Evolutionary conservation across 768 basidiomycete species (phyloP).

Genomic region (Leccinellum rugosiceps): DNA sequence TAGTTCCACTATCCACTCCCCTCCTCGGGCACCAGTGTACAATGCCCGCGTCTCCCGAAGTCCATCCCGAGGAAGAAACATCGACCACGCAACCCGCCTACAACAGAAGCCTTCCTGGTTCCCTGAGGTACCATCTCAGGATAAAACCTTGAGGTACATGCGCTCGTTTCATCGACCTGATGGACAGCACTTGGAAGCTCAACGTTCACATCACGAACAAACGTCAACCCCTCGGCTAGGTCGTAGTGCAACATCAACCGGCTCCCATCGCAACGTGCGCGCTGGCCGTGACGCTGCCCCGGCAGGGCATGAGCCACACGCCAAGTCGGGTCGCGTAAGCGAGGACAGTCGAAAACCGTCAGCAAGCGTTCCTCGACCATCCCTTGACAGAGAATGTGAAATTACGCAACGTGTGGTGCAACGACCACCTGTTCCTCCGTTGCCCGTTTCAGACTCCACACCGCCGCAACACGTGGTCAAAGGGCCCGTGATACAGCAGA

Average conservation of each 20-base stretch:
- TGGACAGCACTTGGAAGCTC: slow-evolving; percentile 33
- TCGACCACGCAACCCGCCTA: slow-evolving; percentile 9
- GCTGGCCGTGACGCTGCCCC: slow-evolving; percentile 15
- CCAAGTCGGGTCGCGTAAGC: slow-evolving; percentile 22
- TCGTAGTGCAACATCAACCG: slow-evolving; percentile 36
- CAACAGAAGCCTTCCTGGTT: slow-evolving; percentile 23
- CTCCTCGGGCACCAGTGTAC: slow-evolving; percentile 11
- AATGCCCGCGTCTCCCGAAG: slow-evolving; percentile 18
- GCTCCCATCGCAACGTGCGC: slow-evolving; percentile 11
- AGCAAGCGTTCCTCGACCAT: slow-evolving; percentile 16
- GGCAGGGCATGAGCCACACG: slow-evolving; percentile 15
- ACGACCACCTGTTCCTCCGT: slow-evolving; percentile 38
- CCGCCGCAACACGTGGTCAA: slow-evolving; percentile 29
- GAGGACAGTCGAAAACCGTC: slow-evolving; percentile 27
- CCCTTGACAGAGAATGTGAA: slow-evolving; percentile 24
- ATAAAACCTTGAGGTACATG: slow-evolving; percentile 41
- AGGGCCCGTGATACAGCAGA: slow-evolving; percentile 51
- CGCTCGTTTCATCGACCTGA: slow-evolving; percentile 61
- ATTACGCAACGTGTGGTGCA: slow-evolving; percentile 23
- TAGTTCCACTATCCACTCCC: slow-evolving; percentile 4
- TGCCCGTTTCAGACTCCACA: slow-evolving; percentile 34
- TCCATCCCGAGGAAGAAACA: slow-evolving; percentile 18
- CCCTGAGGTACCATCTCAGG: slow-evolving; percentile 19
- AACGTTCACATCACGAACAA: slow-evolving; percentile 32
- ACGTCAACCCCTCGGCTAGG: slow-evolving; percentile 29